These are phyloP conservation scores for Coniochaeta sp. DNA, from an alignment of 2,329 filamentous ascomycete genomes.

Conservation along the genomic window DNA sequence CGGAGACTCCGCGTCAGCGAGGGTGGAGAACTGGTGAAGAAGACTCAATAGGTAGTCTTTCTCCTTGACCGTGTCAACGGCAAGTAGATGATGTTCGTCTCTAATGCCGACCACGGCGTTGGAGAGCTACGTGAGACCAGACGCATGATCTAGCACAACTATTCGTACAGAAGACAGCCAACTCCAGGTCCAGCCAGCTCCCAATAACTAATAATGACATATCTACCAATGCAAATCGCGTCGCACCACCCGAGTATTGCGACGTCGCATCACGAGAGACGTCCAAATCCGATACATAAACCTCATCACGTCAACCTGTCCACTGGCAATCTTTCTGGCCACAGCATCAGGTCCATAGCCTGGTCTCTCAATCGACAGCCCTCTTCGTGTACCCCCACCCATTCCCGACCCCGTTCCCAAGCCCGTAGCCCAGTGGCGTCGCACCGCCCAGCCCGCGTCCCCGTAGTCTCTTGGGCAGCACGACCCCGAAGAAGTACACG, in stretches of 20 bases:
- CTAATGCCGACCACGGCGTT: too few species aligned
- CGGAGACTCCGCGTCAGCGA: conserved; percentile 27
- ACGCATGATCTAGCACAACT: neutral
- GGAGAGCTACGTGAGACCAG: too few species aligned
- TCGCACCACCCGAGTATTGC: neutral
- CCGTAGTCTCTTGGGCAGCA: conserved; percentile 46
- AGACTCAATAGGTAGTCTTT: conserved; percentile 29
- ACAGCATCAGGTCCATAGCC: neutral
- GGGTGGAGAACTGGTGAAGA: conserved; percentile 25
- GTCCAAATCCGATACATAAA: neutral
- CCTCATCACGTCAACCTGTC: neutral
- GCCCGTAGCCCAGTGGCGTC: conserved; percentile 49
- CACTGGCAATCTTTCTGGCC: neutral
- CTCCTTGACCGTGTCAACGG: neutral
- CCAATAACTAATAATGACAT: neutral
- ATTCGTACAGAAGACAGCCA: neutral
- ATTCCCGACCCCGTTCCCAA: conserved; percentile 41
- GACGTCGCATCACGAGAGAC: neutral
- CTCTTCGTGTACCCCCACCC: conserved; percentile 54
- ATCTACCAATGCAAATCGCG: neutral
- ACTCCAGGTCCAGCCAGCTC: conserved; percentile 1
- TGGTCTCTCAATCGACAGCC: conserved; percentile 30
- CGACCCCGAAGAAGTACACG: conserved; percentile 54
- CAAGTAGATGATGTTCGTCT: neutral
- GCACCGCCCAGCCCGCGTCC: conserved; percentile 46